A percentile compares a stretch with the other conserved stretches of the same genome.
phyloP scores from a whole-genome alignment of 129 eudicot species.

The Apium graveolens region DNA sequence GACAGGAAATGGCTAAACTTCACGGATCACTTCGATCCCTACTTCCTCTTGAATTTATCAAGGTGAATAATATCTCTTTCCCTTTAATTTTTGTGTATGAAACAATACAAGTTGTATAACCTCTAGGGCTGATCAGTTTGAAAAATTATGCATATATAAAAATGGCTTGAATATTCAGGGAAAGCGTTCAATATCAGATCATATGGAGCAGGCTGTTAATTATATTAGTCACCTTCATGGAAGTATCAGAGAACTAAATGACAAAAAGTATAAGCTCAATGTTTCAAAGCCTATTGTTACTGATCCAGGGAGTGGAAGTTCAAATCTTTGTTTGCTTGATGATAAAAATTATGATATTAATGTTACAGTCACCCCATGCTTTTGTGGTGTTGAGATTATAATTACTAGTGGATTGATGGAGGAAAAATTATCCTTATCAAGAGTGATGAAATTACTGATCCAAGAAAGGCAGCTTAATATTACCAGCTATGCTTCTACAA shows the following conservation, averaged over 20 bases:
- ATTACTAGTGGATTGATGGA: slow-evolving; percentile 22
- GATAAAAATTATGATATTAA: neutral
- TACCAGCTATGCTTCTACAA: slow-evolving; percentile 25
- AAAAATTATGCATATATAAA: neutral
- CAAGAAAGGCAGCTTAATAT: slow-evolving; percentile 17
- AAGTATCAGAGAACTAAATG: slow-evolving; percentile 17
- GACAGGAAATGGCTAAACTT: slow-evolving; percentile 43
- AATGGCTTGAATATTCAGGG: slow-evolving; percentile 23
- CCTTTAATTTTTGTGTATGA: neutral
- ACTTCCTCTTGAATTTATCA: slow-evolving; percentile 29
- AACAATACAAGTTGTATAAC: neutral
- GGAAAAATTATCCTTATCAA: slow-evolving; percentile 24
- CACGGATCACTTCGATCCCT: slow-evolving; percentile 29
- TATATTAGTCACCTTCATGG: slow-evolving; percentile 31
- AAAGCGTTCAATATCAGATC: slow-evolving; percentile 45
- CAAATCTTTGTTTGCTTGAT: neutral
- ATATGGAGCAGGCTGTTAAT: slow-evolving; percentile 26
- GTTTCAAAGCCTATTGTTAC: neutral
- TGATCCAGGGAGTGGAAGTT: neutral
- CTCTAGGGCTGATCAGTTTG: neutral
- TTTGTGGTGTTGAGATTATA: slow-evolving; percentile 23
- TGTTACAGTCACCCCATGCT: slow-evolving; percentile 11
- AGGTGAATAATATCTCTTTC: slow-evolving; percentile 14
- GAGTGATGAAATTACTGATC: slow-evolving; percentile 13
- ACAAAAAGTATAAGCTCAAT: slow-evolving; percentile 25